Percentiles rank a stretch among this genome's conserved stretches.
These are phyloP conservation scores for Papilionanthe hybrid DNA, from an alignment of 116 monocot genomes.

Conservation along the genomic window DNA sequence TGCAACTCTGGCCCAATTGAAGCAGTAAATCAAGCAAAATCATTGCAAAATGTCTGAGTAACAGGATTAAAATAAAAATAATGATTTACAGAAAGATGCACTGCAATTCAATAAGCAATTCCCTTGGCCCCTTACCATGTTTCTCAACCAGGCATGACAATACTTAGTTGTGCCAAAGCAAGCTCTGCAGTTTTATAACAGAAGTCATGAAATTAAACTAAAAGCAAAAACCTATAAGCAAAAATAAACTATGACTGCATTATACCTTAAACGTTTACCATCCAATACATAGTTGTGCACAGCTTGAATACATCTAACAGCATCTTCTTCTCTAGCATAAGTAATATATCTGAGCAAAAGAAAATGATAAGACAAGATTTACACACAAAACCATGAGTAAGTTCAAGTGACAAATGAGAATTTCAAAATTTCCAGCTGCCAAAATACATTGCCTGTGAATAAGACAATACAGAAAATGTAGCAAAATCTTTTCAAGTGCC, in stretches of 20 bases:
- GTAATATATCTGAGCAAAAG: conserved; percentile 65
- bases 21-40: conserved; percentile 2
- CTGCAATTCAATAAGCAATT: background rate
- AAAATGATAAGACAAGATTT: background rate
- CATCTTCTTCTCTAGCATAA: conserved; percentile 90
- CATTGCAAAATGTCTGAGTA: background rate
- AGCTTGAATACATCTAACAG: conserved; percentile 89
- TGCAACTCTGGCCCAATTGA: conserved; percentile 63
- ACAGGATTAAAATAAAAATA: background rate
- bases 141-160: conserved; percentile 71
- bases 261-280: conserved; percentile 83
- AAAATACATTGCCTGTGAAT: background rate
- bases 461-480: background rate
- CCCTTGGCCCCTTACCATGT: conserved; percentile 54
- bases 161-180: conserved; percentile 81
- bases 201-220: conserved; percentile 10
- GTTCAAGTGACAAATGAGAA: background rate
- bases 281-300: conserved; percentile 91
- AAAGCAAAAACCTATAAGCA: background rate
- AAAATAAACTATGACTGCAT: background rate
- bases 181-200: conserved; percentile 33
- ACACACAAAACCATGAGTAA: background rate
- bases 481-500: background rate
- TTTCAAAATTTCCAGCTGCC: background rate
- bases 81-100: background rate